Evolutionary conservation across 257 asterid species (phyloP).

Genomic region (Solanum chaucha): DNA sequence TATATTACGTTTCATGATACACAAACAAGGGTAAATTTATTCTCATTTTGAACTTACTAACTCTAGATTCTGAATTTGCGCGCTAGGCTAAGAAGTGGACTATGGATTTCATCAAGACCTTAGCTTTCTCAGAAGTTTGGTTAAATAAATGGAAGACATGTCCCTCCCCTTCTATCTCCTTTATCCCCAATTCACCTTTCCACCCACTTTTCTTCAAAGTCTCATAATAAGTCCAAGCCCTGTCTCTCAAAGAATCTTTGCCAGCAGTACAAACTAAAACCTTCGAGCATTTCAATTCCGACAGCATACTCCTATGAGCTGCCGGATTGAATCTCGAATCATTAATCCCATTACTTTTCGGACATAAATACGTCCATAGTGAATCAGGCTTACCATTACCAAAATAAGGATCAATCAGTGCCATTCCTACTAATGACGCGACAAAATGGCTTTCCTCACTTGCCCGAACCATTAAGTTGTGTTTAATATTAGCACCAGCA

Average conservation of each 20-base stretch:
- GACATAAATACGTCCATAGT: constrained; percentile 28
- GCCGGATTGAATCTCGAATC: constrained; percentile 66
- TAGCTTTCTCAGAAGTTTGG: constrained; percentile 30
- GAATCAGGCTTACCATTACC: constrained; percentile 20
- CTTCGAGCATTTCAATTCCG: constrained; percentile 38
- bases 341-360: constrained; percentile 8
- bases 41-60: neutral
- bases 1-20: neutral
- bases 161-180: constrained; percentile 48
- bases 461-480: constrained; percentile 33
- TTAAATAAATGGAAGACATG: constrained; percentile 52
- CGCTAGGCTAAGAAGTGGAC: constrained; percentile 7
- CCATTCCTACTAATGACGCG: constrained; percentile 23
- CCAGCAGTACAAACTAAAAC: constrained; percentile 44
- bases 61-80: neutral
- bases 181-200: constrained; percentile 46
- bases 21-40: too few relatives aligned
- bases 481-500: constrained; percentile 71
- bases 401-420: constrained; percentile 59
- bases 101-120: constrained; percentile 22
- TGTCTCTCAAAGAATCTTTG: constrained; percentile 37
- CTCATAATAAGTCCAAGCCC: constrained; percentile 40
- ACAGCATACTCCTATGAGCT: constrained; percentile 32
- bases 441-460: neutral
- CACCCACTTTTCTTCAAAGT: constrained; percentile 57